These are phyloP conservation scores for Plasmodium gaboni DNA, from an alignment of 169 alveolate species.

Conservation along the genomic window DNA sequence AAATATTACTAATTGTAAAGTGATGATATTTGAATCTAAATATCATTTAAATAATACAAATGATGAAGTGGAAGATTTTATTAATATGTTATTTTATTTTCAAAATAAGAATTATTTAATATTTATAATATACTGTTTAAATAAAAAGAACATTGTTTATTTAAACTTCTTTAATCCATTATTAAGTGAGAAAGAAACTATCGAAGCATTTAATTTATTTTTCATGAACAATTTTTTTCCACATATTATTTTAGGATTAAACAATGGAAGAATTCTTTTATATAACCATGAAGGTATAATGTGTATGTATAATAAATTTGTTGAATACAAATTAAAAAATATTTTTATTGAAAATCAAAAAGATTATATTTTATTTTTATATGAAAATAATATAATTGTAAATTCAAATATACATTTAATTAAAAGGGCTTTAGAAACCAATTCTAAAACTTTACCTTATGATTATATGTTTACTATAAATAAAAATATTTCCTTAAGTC, in stretches of 20 bases:
- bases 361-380: constrained; percentile 39
- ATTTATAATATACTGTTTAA: constrained; percentile 61
- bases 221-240: constrained; percentile 66
- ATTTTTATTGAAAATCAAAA: constrained; percentile 34
- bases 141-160: constrained; percentile 58
- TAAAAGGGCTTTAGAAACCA: constrained; percentile 43
- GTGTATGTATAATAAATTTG: constrained; percentile 72
- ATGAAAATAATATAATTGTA: constrained; percentile 57
- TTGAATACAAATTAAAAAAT: constrained; percentile 31
- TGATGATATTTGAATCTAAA: constrained; percentile 45
- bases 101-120: constrained; percentile 61
- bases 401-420: constrained; percentile 52
- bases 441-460: constrained; percentile 26
- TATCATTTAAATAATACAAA: constrained; percentile 2
- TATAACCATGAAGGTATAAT: constrained; percentile 73
- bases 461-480: constrained; percentile 50
- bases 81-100: constrained; percentile 61
- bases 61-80: constrained; percentile 37
- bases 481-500: constrained; percentile 48
- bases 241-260: constrained; percentile 64
- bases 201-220: constrained; percentile 58
- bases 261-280: constrained; percentile 43
- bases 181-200: constrained; percentile 52
- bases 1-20: constrained; percentile 51
- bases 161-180: constrained; percentile 60